Base-by-base conservation (phyloP, 225 moss, liverwort and hornwort species). In the Sphagnum tenellum region DNA sequence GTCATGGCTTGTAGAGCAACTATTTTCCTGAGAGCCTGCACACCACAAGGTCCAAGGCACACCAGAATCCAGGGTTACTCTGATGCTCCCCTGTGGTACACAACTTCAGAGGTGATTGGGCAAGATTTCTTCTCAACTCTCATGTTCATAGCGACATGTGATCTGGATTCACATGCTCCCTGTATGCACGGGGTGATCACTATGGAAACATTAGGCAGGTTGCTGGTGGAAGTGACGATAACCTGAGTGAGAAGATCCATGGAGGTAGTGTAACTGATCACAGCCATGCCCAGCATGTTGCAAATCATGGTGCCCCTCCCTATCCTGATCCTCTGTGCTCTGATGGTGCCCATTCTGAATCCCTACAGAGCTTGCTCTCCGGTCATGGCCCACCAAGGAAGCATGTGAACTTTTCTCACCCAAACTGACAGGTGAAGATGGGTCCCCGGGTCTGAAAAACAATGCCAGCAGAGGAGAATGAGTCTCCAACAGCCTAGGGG, bases 121-220 rank as follows among this genome's bases (percentile, higher is more conserved):
- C 9, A 6, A 52, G 9, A 9, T 9, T 52, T 29, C 52, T 9
- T 5, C 50, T 64, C 64, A 64, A 10, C 52, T 13, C 5, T n/a
- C 14, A 11, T 64, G 45, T 50, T 64, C 64, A 45, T 64, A 51
- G 7, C 58, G 67, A 11, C 56, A 14, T 67, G 58, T 67, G 67
- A 44, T 67, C 67, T 13, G 48, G 5, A 11, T 47, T 57, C 4
- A 29, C 67, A 57, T 49, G 49, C 13, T 67, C 67, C 44, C 49
- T 57, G 67, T 67, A 56, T 58, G 29, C 57, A 7, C 49, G 58
- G 55, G 47, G 12, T 58, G 57, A 46, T 67, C 67, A 4, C 49
- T 47, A 49, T 67, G 57, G 29, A 29, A 48, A 49, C 67, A 56
- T 67, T 57, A 12, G 56, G 10, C 5, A 47, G 45, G 29, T 1